phyloP scores from a whole-genome alignment of 306 rosid species.

The Coriaria nepalensis region DNA sequence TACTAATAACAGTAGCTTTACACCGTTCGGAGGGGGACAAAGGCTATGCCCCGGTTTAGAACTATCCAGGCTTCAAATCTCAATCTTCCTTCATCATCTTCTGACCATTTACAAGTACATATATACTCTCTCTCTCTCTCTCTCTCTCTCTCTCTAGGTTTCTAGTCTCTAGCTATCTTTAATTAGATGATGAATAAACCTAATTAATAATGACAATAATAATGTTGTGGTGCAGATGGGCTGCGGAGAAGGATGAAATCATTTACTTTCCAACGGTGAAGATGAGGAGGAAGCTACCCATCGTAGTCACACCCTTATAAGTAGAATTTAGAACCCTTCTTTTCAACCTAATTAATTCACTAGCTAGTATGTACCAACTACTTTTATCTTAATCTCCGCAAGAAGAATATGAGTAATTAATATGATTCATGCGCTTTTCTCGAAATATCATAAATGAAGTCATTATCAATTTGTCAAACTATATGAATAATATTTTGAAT shows the following conservation, averaged over 20 bases:
- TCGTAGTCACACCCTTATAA: constrained; percentile 4
- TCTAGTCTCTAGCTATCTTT: background rate
- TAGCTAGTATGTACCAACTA: too few species aligned
- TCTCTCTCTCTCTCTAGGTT: background rate
- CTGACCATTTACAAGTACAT: constrained; percentile 23
- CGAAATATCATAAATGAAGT: too few species aligned
- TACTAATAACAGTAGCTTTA: constrained; percentile 27
- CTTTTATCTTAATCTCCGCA: too few species aligned
- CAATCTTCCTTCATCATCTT: constrained; percentile 29
- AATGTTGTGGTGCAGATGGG: constrained; percentile 10
- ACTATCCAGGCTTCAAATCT: constrained; percentile 39
- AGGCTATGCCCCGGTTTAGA: constrained; percentile 92
- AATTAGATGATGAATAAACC: too few species aligned
- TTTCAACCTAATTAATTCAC: too few species aligned
- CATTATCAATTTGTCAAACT: too few species aligned
- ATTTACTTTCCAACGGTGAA: constrained; percentile 14
- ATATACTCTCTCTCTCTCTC: background rate
- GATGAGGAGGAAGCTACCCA: constrained; percentile 18
- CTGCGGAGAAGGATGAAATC: constrained; percentile 15
- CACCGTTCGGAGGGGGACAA: constrained; percentile 93
- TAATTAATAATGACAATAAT: background rate
- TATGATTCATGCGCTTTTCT: too few species aligned
- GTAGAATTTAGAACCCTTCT: too few species aligned
- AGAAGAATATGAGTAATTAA: too few species aligned
- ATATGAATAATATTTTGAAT: too few species aligned